phyloP scores from a whole-genome alignment of 805 yeast species.

The Suhomyces xylopsoci region DNA sequence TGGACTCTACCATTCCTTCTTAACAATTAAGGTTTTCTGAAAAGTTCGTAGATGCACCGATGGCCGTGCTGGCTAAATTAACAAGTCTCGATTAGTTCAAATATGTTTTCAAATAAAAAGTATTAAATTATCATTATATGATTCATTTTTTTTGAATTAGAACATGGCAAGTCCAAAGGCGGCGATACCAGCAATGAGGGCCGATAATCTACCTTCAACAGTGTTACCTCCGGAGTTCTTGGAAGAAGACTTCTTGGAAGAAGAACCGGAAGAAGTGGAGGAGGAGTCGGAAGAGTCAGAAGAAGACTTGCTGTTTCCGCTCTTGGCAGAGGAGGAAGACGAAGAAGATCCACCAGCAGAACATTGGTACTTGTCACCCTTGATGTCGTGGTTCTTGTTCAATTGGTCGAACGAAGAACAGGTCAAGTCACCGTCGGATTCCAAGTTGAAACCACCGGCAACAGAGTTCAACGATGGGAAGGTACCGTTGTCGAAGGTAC shows the following conservation, averaged over 20 bases:
- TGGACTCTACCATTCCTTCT: background rate
- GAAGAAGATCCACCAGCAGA: slow-evolving; percentile 53
- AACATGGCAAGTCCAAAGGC: slow-evolving; percentile 38
- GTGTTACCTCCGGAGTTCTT: slow-evolving; percentile 25
- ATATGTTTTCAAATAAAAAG: background rate
- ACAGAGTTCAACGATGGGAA: slow-evolving; percentile 73
- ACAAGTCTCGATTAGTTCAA: background rate
- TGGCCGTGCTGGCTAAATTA: background rate
- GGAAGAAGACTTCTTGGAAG: slow-evolving; percentile 10
- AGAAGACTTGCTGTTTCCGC: slow-evolving; percentile 28
- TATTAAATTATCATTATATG: background rate
- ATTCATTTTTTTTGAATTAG: slow-evolving; percentile 11
- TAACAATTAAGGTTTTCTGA: background rate
- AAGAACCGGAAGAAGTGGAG: slow-evolving; percentile 15
- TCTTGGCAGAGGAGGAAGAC: slow-evolving; percentile 43
- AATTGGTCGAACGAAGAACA: slow-evolving; percentile 73
- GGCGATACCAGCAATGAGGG: slow-evolving; percentile 32
- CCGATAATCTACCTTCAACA: slow-evolving; percentile 20
- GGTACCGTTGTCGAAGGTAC: slow-evolving; percentile 78
- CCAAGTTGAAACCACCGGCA: slow-evolving; percentile 87
- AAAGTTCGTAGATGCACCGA: background rate
- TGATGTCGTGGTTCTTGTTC: slow-evolving; percentile 76
- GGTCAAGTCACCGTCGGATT: slow-evolving; percentile 73
- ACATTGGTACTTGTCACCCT: slow-evolving; percentile 85
- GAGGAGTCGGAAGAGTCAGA: slow-evolving; percentile 20